Percentiles rank a stretch among this genome's conserved stretches.
Conservation (phyloP, 495 filamentous ascomycete genomes). For the Melanomma pulvis-pyrius region DNA sequence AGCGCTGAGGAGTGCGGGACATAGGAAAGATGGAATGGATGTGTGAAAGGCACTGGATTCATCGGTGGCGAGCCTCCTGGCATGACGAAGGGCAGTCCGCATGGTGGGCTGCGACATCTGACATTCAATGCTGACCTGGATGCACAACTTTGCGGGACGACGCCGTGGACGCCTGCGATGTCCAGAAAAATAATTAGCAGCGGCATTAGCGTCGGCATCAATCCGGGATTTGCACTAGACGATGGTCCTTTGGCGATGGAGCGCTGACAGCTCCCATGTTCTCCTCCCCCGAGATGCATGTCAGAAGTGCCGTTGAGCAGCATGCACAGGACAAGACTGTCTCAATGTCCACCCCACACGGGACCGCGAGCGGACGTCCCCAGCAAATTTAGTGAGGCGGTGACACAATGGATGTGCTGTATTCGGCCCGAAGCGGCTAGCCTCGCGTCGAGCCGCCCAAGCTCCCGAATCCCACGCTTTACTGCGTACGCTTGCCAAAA, state of each 20-base stretch:
- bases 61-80: conserved; percentile 6
- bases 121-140: neutral
- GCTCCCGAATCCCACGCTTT: neutral
- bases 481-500: neutral
- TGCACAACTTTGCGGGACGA: neutral
- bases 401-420: neutral
- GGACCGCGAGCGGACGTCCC: too few relatives aligned
- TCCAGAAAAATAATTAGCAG: neutral
- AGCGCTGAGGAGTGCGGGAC: conserved; percentile 25
- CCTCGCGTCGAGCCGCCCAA: neutral
- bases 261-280: too few relatives aligned
- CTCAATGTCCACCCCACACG: too few relatives aligned
- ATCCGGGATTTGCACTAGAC: neutral
- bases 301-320: too few relatives aligned
- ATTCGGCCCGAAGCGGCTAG: neutral
- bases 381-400: too few relatives aligned
- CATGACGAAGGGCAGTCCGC: conserved; percentile 27
- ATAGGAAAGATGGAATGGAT: conserved; percentile 33
- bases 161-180: too few relatives aligned
- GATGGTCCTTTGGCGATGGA: too few relatives aligned
- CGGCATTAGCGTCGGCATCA: neutral
- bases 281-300: too few relatives aligned
- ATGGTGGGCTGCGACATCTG: conserved; percentile 12
- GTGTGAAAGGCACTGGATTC: neutral
- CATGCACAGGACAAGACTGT: too few relatives aligned